Conservation (phyloP, 192 early-diverging fungal genomes). For the Diversispora epigaea region DNA sequence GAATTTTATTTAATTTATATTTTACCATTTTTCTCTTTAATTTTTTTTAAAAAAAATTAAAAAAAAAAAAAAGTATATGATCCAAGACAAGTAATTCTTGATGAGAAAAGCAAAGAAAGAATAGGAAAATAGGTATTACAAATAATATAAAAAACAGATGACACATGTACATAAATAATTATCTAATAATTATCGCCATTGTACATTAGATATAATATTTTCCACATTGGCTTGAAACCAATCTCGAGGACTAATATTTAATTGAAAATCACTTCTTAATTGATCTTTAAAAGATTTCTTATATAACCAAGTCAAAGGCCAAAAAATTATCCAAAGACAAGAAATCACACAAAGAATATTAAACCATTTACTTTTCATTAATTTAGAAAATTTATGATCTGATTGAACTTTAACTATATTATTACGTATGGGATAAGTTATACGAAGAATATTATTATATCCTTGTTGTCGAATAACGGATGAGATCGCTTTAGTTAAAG, state of each 20-base stretch:
- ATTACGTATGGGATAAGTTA: constrained; percentile 42
- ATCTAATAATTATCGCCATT: background rate
- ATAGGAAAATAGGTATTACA: no score
- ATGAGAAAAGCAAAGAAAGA: no score
- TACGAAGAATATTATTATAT: constrained; percentile 38
- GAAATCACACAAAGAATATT: constrained; percentile 36
- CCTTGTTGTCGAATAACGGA: constrained; percentile 37
- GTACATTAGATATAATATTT: background rate
- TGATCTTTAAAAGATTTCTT: constrained; percentile 35
- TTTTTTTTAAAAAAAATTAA: no score
- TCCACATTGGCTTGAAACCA: constrained; percentile 28
- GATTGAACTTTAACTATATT: constrained; percentile 36
- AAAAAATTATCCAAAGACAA: constrained; percentile 37
- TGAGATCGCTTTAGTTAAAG: constrained; percentile 39
- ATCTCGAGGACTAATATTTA: constrained; percentile 36
- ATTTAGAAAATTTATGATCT: constrained; percentile 33
- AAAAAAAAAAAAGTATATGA: no score
- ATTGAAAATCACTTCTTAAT: constrained; percentile 39
- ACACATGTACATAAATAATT: no score
- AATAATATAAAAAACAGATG: no score
- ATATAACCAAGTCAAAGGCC: constrained; percentile 38
- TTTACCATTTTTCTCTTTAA: no score
- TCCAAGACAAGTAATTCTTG: no score
- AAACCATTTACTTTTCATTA: constrained; percentile 35
- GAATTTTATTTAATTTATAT: no score